Percentiles rank a stretch among this genome's conserved stretches.
Conservation (phyloP, 2,329 filamentous ascomycete genomes). For the Claviceps cyperi region DNA sequence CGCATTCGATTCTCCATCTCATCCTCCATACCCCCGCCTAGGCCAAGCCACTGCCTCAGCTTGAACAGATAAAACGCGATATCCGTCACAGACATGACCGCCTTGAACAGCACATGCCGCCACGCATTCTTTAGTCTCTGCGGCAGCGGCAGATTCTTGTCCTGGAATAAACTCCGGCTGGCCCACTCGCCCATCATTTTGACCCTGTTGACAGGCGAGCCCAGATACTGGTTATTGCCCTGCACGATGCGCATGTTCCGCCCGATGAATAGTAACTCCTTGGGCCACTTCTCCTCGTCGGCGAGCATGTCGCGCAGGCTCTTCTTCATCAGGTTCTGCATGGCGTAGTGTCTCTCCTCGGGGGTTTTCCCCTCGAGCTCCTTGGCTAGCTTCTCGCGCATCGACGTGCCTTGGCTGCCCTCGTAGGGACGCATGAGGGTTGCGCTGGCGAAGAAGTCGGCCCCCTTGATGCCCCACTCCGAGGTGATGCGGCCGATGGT, state of each 20-base stretch:
- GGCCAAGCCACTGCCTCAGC: conserved; percentile 59
- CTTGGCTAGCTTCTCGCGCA: conserved; percentile 49
- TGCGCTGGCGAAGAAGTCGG: conserved; percentile 82
- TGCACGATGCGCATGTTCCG: conserved; percentile 88
- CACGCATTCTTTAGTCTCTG: conserved; percentile 57
- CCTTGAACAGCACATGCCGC: conserved; percentile 67
- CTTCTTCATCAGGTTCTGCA: conserved; percentile 75
- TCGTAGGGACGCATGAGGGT: conserved; percentile 84
- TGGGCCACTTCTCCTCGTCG: conserved; percentile 79
- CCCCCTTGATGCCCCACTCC: conserved; percentile 76
- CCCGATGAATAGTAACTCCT: conserved; percentile 83
- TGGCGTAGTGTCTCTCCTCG: conserved; percentile 70
- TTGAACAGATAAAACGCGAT: conserved; percentile 72
- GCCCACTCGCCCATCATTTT: conserved; percentile 94
- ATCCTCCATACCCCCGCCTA: conserved; percentile 82
- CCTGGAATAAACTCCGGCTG: conserved; percentile 65
- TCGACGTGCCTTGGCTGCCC: conserved; percentile 55
- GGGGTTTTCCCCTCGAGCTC: conserved; percentile 41
- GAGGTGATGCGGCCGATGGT: conserved; percentile 58
- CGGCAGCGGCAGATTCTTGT: conserved; percentile 44
- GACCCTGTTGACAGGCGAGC: conserved; percentile 78
- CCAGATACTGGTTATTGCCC: conserved; percentile 82
- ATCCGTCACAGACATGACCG: conserved; percentile 63
- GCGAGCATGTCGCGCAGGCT: conserved; percentile 53
- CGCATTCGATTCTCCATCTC: conserved; percentile 82